Evolutionary conservation across 2,329 filamentous ascomycete species (phyloP).

Genomic region (Proliferodiscus dingleyae): DNA sequence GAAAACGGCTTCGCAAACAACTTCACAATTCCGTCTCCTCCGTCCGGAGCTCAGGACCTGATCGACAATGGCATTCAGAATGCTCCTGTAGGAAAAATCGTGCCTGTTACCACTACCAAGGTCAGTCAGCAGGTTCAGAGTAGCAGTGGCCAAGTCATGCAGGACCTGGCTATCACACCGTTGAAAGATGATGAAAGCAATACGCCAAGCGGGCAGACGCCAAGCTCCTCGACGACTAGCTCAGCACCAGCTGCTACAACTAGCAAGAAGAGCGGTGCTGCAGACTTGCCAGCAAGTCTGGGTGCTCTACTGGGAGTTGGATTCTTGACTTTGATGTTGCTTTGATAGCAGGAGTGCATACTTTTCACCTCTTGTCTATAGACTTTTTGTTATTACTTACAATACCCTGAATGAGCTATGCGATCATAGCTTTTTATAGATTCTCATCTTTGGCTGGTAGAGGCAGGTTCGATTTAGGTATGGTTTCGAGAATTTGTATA

Average conservation of each 20-base stretch:
- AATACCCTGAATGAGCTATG: neutral
- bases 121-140: conserved; percentile 54
- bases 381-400: too few relatives aligned
- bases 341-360: conserved; percentile 3
- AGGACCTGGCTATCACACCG: conserved; percentile 55
- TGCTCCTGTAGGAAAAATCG: conserved; percentile 60
- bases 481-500: too few relatives aligned
- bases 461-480: too few relatives aligned
- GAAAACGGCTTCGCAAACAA: conserved; percentile 65
- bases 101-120: conserved; percentile 48
- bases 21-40: conserved; percentile 70
- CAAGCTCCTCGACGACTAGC: conserved; percentile 7
- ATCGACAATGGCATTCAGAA: conserved; percentile 71
- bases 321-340: conserved; percentile 4
- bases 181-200: conserved; percentile 50
- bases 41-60: conserved; percentile 62
- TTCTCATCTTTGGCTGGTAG: too few relatives aligned
- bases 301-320: conserved; percentile 14
- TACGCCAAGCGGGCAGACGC: conserved; percentile 34
- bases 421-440: neutral
- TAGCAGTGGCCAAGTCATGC: conserved; percentile 52
- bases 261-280: conserved; percentile 22
- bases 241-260: conserved; percentile 18
- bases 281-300: conserved; percentile 8
- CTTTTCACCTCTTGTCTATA: conserved; percentile 16